phyloP scores from a whole-genome alignment of 2,329 filamentous ascomycete species.

The Knufia fluminis region DNA sequence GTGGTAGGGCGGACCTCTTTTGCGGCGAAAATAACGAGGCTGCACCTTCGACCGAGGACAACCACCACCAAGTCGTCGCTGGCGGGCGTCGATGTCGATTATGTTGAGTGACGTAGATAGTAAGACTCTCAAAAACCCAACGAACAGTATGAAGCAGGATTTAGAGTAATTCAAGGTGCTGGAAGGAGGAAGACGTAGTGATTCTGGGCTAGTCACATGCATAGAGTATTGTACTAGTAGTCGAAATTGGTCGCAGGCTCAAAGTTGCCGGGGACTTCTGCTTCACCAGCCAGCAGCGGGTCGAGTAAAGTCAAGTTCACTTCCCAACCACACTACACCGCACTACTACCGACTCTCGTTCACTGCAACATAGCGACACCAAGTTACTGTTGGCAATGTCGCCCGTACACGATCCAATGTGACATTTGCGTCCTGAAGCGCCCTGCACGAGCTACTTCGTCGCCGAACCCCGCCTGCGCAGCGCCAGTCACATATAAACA shows the following conservation, averaged over 20 bases:
- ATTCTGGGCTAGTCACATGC: background rate
- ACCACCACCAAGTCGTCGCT: no score
- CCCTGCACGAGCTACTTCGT: slow-evolving; percentile 5
- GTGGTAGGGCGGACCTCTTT: background rate
- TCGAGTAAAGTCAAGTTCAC: no score
- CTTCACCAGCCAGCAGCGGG: no score
- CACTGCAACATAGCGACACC: background rate
- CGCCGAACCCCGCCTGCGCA: slow-evolving; percentile 18
- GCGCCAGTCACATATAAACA: slow-evolving; percentile 1
- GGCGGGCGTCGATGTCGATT: no score
- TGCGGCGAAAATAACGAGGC: slow-evolving; percentile 10
- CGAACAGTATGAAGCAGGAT: background rate
- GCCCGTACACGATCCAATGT: background rate
- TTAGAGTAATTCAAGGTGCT: background rate
- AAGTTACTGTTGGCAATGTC: background rate
- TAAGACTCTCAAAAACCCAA: background rate
- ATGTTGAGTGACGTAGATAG: no score
- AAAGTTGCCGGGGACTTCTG: no score
- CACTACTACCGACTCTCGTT: background rate
- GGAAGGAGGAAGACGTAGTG: background rate
- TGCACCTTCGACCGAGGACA: background rate
- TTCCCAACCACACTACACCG: background rate
- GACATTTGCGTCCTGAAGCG: background rate
- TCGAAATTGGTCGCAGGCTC: no score
- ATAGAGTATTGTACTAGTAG: no score